Evolutionary conservation across 192 early-diverging fungal genomes (phyloP), one percentile per base, ranked within the genome.

Genomic region (Coemansia pectinata): DNA sequence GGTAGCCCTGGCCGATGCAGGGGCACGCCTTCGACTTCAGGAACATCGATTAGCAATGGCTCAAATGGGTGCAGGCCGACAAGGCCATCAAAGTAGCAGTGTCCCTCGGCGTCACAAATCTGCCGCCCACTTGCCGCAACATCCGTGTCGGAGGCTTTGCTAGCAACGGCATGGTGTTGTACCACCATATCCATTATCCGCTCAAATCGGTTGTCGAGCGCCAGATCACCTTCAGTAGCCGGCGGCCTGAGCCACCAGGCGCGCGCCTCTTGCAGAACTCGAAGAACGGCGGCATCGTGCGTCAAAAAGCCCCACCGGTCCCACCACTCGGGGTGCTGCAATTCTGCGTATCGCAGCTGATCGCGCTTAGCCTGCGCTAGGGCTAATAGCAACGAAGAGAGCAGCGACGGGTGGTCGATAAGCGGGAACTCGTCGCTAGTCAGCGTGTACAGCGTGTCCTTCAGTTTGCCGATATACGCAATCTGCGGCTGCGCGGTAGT

Each of bases 361-460:
- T 74, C 29, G 44, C 68, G 72, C 47, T 64, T 62, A 10, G 80
- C 80, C 42, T 77, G 72, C 0, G 31, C 80, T 25, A 83, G 69
- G 10, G 80, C 75, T 47, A 77, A 50, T 57, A 83, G 72, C 40
- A 83, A 64, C 62, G 80, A 83, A 29, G 80, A 83, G 17, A 70
- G 74, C 52, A 83, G 66, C 29, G 80, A 60, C 36, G 70, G 71
- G 40, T 74, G 69, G 66, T 83, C 80, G 11, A 87, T 77, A n/a
- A 90, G 66, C 11, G 90, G 90, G 48, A 90, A 92, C 66, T 90
- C 87, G 31, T 91, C 84, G 19, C 76, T 63, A 0, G 91, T 89
- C 34, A 94, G 77, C 17, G 89, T 79, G 81, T 90, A 94, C 12
- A 92, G 85, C 23, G 81, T 88, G 66, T 90, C 90, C 25, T 87